Base-by-base conservation (phyloP, 148 eudicot species). In the Cornus controversa region DNA sequence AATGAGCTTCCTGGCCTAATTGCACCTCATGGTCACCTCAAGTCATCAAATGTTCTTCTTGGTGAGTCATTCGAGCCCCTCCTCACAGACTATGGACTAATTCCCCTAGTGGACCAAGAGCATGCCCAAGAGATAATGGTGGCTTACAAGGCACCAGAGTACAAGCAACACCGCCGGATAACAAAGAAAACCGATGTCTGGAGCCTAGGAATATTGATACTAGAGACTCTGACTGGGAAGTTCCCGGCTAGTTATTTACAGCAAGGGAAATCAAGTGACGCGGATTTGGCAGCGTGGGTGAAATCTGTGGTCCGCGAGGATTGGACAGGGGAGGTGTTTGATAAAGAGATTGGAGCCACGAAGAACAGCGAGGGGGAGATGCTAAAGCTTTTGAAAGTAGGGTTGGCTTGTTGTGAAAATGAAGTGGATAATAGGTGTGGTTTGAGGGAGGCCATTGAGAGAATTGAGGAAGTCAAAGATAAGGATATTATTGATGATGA, bases 131-230 rank as follows among this genome's bases (percentile, higher is more conserved):
- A 88, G 18, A 72, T 86, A 82, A 79, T 96, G 91, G 87, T 89
- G 28, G 92, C 95, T 8, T 93, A 96, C 81, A 96, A 91, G 73
- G 87, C 99, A 4, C 99, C 97, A 0, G 99, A 96, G 81, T 89
- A 83, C 81, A 75, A 84, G 50, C 82, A 74, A 72, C 77, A 63
- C 15, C 78, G 84, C 0, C 91, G 93, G 0, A 74, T 96, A 25
- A 87, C 89, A 0, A 93, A 86, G 82, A 96, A 93, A 64, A 91
- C 99, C 0, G 99, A 96, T 34, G 86, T 92, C 0, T 93, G 93
- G 93, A 83, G 88, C 20, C 78, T 96, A 0, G 99, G 99, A 24
- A 84, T 96, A 36, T 37, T 96, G 27, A 93, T 96, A 23, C 73
- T 93, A 5, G 99, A 96, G 72, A 84, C 75, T 15, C 27, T 96